Evolutionary conservation across 257 asterid genomes (phyloP).

Genomic region (Verbena officinalis): DNA sequence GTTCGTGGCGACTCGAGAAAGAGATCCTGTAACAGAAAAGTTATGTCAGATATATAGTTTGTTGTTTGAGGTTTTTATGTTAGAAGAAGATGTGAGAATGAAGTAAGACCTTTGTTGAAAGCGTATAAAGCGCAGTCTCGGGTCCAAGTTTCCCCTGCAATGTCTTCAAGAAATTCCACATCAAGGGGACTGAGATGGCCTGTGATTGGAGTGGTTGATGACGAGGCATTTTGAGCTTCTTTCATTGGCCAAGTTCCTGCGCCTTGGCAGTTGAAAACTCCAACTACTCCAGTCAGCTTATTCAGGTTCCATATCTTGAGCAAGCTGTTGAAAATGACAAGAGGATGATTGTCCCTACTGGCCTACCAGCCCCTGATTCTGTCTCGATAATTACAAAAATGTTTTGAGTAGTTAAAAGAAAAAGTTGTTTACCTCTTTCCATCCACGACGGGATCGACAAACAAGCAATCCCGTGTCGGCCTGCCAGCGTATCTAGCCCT

Average conservation of each 20-base stretch:
- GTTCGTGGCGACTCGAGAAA: constrained; percentile 41
- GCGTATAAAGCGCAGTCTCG: constrained; percentile 54
- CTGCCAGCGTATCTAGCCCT: constrained; percentile 65
- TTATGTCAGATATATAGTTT: neutral
- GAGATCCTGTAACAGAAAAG: constrained; percentile 52
- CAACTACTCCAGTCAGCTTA: constrained; percentile 56
- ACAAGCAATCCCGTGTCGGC: constrained; percentile 64
- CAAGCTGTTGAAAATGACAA: constrained; percentile 41
- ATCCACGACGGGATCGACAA: constrained; percentile 64
- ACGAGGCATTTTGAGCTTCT: constrained; percentile 22
- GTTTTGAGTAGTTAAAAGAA: neutral
- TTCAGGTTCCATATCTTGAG: constrained; percentile 82
- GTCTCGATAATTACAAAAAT: neutral
- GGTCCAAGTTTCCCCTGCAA: constrained; percentile 52
- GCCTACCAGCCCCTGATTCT: no score
- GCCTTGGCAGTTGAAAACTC: constrained; percentile 80
- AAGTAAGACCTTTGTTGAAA: constrained; percentile 43
- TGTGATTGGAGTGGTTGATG: constrained; percentile 20
- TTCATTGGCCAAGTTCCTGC: constrained; percentile 64
- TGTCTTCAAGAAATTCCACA: constrained; percentile 50
- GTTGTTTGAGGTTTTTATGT: neutral
- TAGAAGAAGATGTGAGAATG: no score
- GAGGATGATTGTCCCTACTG: no score
- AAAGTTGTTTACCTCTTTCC: constrained; percentile 45
- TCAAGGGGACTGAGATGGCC: constrained; percentile 54